Evolutionary conservation across 2,329 filamentous ascomycete species (phyloP).

Genomic region (Aspergillus flavus): DNA sequence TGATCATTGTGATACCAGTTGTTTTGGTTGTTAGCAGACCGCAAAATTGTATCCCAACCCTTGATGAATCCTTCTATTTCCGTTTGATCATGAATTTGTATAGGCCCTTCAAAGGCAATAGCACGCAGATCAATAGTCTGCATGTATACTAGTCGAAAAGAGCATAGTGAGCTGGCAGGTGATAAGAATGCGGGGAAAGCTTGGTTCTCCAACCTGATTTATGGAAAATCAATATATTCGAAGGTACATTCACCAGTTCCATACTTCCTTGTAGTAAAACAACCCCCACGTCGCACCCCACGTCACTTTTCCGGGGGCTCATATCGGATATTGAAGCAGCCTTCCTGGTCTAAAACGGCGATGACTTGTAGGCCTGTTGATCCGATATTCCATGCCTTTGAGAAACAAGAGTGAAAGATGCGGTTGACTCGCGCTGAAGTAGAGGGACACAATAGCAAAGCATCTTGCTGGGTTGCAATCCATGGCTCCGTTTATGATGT

Average conservation of each 20-base stretch:
- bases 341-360: background rate
- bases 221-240: background rate
- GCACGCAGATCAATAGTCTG: background rate
- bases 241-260: background rate
- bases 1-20: conserved; percentile 31
- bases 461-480: conserved; percentile 57
- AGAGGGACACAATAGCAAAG: conserved; percentile 50
- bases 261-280: conserved; percentile 13
- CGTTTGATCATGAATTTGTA: background rate
- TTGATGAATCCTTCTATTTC: background rate
- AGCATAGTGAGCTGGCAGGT: background rate
- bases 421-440: conserved; percentile 53
- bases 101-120: background rate
- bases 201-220: background rate
- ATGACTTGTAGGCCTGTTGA: too few species aligned
- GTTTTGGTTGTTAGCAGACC: conserved; percentile 24
- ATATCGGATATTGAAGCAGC: background rate
- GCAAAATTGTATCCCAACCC: conserved; percentile 8
- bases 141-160: background rate
- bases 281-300: conserved; percentile 5
- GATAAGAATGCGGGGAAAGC: background rate
- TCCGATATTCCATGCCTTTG: background rate
- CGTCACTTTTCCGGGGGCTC: conserved; percentile 1
- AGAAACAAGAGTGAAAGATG: conserved; percentile 14
- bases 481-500: conserved; percentile 56